phyloP scores from a whole-genome alignment of 257 asterid genomes.

The Agastache rugosa region DNA sequence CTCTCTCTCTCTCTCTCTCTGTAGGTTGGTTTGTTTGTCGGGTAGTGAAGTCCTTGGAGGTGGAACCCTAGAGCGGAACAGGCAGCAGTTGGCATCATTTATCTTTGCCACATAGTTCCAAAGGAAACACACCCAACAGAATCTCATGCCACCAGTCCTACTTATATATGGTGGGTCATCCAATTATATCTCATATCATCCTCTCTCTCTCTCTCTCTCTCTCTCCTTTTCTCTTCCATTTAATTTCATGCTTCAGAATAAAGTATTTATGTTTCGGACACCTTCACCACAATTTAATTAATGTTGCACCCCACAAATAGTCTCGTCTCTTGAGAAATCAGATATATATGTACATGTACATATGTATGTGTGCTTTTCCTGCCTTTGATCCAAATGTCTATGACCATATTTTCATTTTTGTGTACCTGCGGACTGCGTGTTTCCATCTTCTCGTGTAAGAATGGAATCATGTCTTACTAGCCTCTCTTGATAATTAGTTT shows the following conservation, averaged over 20 bases:
- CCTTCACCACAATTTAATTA: neutral
- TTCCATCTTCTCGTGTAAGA: neutral
- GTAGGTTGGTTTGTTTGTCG: constrained; percentile 28
- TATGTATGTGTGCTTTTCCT: too few relatives aligned
- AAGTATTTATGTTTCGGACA: constrained; percentile 6
- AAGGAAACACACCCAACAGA: constrained; percentile 60
- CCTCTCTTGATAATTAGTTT: neutral
- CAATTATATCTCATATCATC: neutral
- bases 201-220: constrained; percentile 15
- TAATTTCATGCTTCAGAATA: neutral
- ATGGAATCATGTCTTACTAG: neutral
- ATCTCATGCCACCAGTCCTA: constrained; percentile 56
- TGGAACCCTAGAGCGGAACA: constrained; percentile 29
- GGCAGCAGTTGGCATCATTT: constrained; percentile 30
- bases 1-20: constrained; percentile 12
- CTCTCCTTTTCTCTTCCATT: neutral
- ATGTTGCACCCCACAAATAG: neutral
- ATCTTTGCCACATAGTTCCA: constrained; percentile 44
- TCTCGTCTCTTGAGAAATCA: neutral
- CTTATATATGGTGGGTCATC: constrained; percentile 51
- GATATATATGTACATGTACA: too few relatives aligned
- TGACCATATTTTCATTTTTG: neutral
- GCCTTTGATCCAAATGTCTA: neutral
- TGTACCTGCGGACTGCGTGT: neutral
- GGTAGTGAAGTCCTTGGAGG: constrained; percentile 32